Conservation (phyloP, 163 green algal species). For the Scenedesmus sp. region DNA sequence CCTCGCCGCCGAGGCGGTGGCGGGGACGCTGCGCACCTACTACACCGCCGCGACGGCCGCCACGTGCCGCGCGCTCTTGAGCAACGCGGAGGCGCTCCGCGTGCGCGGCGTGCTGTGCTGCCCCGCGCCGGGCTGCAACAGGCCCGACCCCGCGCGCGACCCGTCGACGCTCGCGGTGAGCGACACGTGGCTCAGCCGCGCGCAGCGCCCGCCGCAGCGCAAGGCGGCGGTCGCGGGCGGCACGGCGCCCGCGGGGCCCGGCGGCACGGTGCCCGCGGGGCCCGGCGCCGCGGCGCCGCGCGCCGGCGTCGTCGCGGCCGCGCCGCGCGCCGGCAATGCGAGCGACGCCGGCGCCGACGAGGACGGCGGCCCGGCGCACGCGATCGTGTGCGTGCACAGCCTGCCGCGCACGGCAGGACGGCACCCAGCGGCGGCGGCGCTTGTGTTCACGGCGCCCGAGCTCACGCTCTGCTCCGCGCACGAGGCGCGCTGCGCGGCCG, state of each 20-base stretch:
- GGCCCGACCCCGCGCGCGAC: not conserved
- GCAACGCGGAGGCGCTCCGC: not conserved
- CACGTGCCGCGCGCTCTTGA: not conserved
- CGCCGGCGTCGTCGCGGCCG: too few species aligned
- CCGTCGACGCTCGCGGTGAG: slow-evolving; percentile 9
- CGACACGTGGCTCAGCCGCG: slow-evolving; percentile 2
- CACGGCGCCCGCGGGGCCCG: not conserved
- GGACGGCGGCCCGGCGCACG: not conserved
- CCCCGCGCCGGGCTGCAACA: slow-evolving; percentile 10
- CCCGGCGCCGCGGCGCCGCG: too few species aligned
- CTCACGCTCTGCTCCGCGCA: not conserved
- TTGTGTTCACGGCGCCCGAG: slow-evolving; percentile 3
- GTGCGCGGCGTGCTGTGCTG: slow-evolving; percentile 23
- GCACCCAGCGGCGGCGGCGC: not conserved
- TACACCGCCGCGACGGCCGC: not conserved
- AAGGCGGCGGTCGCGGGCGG: not conserved
- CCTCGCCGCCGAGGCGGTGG: slow-evolving; percentile 1
- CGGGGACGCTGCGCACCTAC: not conserved
- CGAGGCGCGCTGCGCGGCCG: not conserved
- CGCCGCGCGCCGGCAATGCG: not conserved
- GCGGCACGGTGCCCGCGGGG: too few species aligned
- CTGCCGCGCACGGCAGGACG: not conserved
- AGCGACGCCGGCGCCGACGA: not conserved
- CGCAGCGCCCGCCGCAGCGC: not conserved
- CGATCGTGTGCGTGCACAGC: not conserved